phyloP scores from a whole-genome alignment of 345 rosid genomes.

The Eucalyptus pauciflora region DNA sequence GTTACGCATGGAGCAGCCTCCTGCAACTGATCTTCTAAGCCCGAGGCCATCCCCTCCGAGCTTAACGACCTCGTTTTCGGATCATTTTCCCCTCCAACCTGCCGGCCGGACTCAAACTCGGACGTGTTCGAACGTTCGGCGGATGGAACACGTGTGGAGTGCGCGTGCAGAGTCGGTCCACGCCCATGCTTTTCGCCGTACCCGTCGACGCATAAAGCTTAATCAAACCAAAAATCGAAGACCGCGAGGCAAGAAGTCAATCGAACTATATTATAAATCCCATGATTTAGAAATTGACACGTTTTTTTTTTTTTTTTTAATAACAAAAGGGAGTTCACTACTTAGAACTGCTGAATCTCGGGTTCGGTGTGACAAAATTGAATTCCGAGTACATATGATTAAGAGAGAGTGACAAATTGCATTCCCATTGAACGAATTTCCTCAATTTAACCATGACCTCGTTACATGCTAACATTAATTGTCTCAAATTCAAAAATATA shows the following conservation, averaged over 20 bases:
- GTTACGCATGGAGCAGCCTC: neutral
- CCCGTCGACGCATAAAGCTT: neutral
- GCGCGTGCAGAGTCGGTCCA: neutral
- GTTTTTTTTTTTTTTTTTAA: neutral
- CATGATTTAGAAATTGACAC: neutral
- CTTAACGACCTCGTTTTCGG: neutral
- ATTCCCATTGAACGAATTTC: neutral
- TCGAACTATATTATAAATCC: neutral
- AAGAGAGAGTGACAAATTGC: neutral
- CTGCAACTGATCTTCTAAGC: neutral
- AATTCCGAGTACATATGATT: neutral
- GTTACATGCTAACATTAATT: neutral
- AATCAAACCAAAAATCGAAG: neutral
- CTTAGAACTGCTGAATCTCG: neutral
- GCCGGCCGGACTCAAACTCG: fast-evolving
- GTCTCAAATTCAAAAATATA: no score
- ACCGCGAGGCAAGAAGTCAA: neutral
- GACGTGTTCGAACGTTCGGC: neutral
- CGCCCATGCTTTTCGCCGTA: neutral
- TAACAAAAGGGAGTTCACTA: neutral
- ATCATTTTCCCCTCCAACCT: neutral
- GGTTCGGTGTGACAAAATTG: neutral
- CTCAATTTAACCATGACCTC: neutral
- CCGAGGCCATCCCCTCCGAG: fast-evolving
- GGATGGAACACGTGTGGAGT: neutral